These are phyloP conservation scores for Cymbopogon flexuosus DNA, from an alignment of 202 grass and related monocot genomes.

Conservation along the genomic window DNA sequence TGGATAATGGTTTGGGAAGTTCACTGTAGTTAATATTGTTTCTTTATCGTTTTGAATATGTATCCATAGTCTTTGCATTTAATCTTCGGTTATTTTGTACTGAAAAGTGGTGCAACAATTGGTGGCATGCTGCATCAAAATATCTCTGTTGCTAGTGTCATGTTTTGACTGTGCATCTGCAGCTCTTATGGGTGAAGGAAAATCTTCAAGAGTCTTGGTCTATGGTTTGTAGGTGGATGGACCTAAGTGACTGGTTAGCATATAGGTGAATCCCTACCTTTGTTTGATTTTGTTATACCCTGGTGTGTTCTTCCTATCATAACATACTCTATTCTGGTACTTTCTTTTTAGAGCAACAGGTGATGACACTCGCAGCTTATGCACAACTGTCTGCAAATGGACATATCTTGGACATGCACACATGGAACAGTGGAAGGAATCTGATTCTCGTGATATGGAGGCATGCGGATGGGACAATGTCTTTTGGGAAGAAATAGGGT, in stretches of 20 bases:
- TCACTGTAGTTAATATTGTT: not conserved
- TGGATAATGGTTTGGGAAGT: not conserved
- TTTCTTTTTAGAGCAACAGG: constrained; percentile 70
- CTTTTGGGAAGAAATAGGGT: constrained; percentile 95
- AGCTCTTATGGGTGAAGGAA: constrained; percentile 98
- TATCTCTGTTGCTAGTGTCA: not conserved
- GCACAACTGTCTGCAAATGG: constrained; percentile 97
- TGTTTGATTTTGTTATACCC: not conserved
- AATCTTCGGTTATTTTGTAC: not conserved
- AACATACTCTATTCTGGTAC: constrained; percentile 2
- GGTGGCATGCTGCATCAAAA: not conserved
- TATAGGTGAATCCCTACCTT: constrained; percentile 57
- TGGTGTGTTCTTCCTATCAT: not conserved
- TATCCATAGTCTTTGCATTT: not conserved
- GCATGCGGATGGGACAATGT: constrained; percentile 93
- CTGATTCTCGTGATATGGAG: constrained; percentile 72
- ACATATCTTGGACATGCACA: constrained; percentile 91
- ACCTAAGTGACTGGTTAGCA: constrained; percentile 96
- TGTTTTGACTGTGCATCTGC: constrained; percentile 21
- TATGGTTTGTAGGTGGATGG: constrained; percentile 91
- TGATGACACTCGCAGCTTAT: constrained; percentile 91
- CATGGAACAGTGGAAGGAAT: constrained; percentile 69
- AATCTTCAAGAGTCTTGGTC: constrained; percentile 93
- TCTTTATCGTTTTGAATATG: not conserved
- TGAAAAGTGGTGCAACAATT: not conserved